Evolutionary conservation across 306 rosid species (phyloP), one percentile per base, ranked within the genome.

Genomic region (Lathyrus tuberosus): DNA sequence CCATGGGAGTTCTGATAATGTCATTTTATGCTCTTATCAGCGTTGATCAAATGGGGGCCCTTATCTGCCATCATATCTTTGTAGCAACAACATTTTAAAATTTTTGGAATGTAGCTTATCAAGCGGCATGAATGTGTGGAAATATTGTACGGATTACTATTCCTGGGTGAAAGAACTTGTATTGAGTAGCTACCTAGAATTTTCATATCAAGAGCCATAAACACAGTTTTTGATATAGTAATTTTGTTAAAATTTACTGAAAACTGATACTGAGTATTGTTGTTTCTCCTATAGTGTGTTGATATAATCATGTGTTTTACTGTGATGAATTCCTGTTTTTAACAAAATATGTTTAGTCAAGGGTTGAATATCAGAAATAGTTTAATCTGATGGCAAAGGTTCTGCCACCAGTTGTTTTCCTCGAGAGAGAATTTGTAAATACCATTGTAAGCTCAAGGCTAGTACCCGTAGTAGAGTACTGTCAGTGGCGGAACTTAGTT

Each of bases 31-130:
- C 42, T 65, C 60, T 69, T 58, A 31, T 72, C 12, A 7, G 51
- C 24, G 49, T 31, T 7, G 17, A 18, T 54, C 48, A 53, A 33
- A 48, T 40, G 67, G 57, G 74, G 52, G 57, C 37, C 46, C 64
- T 65, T 37, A 57, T 48, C 30, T 9, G 40, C 54, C 37, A 37
- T 70, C 40, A 65, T 30, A 40, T 41, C 43, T 70, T 47, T 44
- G 33, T 76, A 65, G 6, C 57, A 20, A 44, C 64, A 59, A 13
- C 31, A 44, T 30, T 43, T 42, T 67, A 30, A 51, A 58, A 41
- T 61, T 49, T 9, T 53, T 69, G 47, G 69, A 46, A 63, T 54
- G 62, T 56, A 62, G 42, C 37, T 49, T 68, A 62, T 53, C 33
- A 15, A 74, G 28, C 57, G 15, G 63, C 41, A 69, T 79, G 64